Evolutionary conservation across 495 filamentous ascomycete species (phyloP).

Genomic region (Delitschia confertaspora): DNA sequence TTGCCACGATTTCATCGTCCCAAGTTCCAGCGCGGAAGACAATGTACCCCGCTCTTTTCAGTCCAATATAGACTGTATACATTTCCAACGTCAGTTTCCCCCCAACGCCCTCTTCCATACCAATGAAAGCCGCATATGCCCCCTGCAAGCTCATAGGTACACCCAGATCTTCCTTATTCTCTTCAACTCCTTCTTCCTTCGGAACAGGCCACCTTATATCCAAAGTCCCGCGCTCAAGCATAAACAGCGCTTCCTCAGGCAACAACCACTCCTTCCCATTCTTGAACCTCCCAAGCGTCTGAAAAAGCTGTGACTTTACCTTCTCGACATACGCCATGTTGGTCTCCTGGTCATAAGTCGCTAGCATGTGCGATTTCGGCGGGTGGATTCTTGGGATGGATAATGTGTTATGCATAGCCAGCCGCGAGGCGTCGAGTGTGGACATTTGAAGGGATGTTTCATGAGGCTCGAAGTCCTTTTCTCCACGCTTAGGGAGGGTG

Average conservation of each 20-base stretch:
- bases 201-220: conserved; percentile 70
- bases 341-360: conserved; percentile 45
- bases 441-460: conserved; percentile 70
- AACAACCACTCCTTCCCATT: conserved; percentile 59
- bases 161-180: conserved; percentile 42
- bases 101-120: conserved; percentile 49
- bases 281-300: conserved; percentile 48
- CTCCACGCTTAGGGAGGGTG: conserved; percentile 65
- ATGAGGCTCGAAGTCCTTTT: conserved; percentile 95
- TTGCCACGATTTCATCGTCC: conserved; percentile 27
- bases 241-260: conserved; percentile 86
- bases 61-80: conserved; percentile 74
- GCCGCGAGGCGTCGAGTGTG: conserved; percentile 68
- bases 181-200: conserved; percentile 19
- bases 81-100: conserved; percentile 64
- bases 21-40: conserved; percentile 59
- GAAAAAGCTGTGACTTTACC: conserved; percentile 46
- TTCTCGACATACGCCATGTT: conserved; percentile 39
- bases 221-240: conserved; percentile 76
- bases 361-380: conserved; percentile 47
- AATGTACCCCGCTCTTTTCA: conserved; percentile 78
- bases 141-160: conserved; percentile 83
- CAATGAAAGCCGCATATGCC: conserved; percentile 73
- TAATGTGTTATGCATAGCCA: conserved; percentile 84
- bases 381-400: conserved; percentile 58